These are phyloP conservation scores for Fonsecaea pedrosoi DNA, from an alignment of 2,329 filamentous ascomycete genomes.

Conservation along the genomic window DNA sequence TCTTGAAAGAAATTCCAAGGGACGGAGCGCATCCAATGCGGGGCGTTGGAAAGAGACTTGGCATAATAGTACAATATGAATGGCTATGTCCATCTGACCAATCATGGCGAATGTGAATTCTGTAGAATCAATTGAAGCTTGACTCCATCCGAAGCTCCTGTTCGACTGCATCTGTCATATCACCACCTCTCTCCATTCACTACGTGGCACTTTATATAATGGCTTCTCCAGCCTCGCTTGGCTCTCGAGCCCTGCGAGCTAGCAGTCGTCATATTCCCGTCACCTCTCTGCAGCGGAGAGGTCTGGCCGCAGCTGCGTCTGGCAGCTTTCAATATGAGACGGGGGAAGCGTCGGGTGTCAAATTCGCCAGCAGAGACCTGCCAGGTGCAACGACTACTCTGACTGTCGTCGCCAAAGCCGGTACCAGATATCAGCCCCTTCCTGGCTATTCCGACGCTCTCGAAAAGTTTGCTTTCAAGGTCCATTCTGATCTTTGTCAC, in stretches of 20 bases:
- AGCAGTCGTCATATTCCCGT: slow-evolving; percentile 66
- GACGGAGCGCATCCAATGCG: neutral
- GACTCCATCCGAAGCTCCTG: slow-evolving; percentile 27
- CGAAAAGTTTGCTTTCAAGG: slow-evolving; percentile 98
- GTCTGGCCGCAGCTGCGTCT: slow-evolving; percentile 71
- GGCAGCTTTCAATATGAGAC: slow-evolving; percentile 86
- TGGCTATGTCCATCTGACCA: slow-evolving; percentile 12
- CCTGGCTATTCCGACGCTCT: slow-evolving; percentile 90
- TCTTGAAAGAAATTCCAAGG: slow-evolving; percentile 4
- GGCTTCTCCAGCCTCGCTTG: slow-evolving; percentile 71
- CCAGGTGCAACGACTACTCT: slow-evolving; percentile 88
- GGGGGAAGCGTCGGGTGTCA: slow-evolving; percentile 83
- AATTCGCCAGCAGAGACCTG: slow-evolving; percentile 89
- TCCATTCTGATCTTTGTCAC: slow-evolving; percentile 51
- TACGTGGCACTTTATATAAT: slow-evolving; percentile 55
- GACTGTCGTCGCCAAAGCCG: slow-evolving; percentile 90
- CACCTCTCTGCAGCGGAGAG: slow-evolving; percentile 62
- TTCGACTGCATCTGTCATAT: slow-evolving; percentile 4
- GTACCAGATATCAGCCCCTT: slow-evolving; percentile 87
- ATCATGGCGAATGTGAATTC: slow-evolving; percentile 16
- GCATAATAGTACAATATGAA: slow-evolving; percentile 9
- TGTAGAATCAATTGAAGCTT: slow-evolving; percentile 20
- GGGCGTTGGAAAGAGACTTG: slow-evolving; percentile 15
- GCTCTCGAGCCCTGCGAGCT: slow-evolving; percentile 68
- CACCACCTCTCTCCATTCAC: slow-evolving; percentile 38